Evolutionary conservation across 768 basidiomycete genomes (phyloP).

Genomic region (Ramaria sp.): DNA sequence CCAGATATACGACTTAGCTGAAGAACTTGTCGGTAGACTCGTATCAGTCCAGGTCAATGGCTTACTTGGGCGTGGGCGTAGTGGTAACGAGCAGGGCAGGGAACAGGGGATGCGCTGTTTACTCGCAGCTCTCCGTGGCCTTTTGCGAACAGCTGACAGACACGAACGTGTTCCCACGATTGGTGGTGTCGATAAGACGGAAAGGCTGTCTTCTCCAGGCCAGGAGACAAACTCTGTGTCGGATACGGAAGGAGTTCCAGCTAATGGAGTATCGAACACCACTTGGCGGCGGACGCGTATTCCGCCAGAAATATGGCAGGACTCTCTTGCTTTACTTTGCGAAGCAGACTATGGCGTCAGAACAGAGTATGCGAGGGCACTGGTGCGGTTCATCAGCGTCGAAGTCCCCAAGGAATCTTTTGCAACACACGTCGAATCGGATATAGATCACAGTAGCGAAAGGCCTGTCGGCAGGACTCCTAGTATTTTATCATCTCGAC

Average conservation of each 20-base stretch:
- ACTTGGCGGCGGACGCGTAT: constrained; percentile 50
- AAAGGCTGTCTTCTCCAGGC: background rate
- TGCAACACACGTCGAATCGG: constrained; percentile 2
- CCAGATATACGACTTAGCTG: constrained; percentile 87
- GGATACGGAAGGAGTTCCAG: constrained; percentile 1
- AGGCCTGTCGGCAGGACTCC: background rate
- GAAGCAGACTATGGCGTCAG: constrained; percentile 71
- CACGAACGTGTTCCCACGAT: constrained; percentile 17
- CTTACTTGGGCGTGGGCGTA: constrained; percentile 25
- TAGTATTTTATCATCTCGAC: background rate
- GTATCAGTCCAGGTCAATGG: constrained; percentile 60
- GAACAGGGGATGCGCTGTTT: constrained; percentile 61
- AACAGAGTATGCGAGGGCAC: constrained; percentile 58
- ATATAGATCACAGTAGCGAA: constrained; percentile 3
- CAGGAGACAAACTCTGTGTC: background rate
- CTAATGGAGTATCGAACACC: constrained; percentile 9
- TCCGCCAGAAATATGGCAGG: constrained; percentile 82
- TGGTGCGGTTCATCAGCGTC: constrained; percentile 29
- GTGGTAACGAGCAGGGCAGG: constrained; percentile 33
- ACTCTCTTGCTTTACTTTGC: constrained; percentile 76
- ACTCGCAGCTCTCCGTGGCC: constrained; percentile 55
- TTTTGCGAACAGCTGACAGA: constrained; percentile 53
- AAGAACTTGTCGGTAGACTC: constrained; percentile 70
- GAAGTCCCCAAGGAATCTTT: constrained; percentile 2
- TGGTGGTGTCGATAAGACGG: constrained; percentile 3